Percentiles rank a stretch among this genome's conserved stretches.
Evolutionary conservation across 1,284 basidiomycete genomes (phyloP).

Genomic region (Leccinum solheimii): DNA sequence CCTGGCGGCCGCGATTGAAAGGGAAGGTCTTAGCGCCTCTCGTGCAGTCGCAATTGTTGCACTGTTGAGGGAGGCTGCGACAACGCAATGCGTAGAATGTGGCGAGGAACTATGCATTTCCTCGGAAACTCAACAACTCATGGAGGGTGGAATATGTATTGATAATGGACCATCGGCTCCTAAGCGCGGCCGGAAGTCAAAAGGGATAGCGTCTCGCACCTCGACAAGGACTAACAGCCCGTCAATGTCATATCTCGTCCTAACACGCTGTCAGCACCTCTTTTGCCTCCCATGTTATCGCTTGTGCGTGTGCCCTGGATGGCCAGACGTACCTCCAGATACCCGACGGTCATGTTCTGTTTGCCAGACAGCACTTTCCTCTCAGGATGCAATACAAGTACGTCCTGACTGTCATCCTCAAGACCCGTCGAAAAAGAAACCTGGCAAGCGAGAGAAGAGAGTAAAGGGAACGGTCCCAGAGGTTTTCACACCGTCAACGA

Average conservation of each 20-base stretch:
- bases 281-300: constrained; percentile 87
- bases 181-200: constrained; percentile 65
- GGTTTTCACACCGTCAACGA: constrained; percentile 78
- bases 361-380: constrained; percentile 67
- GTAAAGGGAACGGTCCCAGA: constrained; percentile 56
- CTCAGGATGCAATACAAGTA: constrained; percentile 76
- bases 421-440: constrained; percentile 60
- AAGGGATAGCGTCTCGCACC: constrained; percentile 56
- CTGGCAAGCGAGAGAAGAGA: constrained; percentile 68
- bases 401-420: constrained; percentile 49
- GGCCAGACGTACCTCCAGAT: constrained; percentile 69
- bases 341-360: constrained; percentile 65
- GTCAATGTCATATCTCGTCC: constrained; percentile 54
- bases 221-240: constrained; percentile 73
- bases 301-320: constrained; percentile 70
- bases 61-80: constrained; percentile 81
- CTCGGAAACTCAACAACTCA: constrained; percentile 43
- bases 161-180: constrained; percentile 53
- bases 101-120: constrained; percentile 70
- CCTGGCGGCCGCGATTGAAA: constrained; percentile 69
- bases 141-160: constrained; percentile 44
- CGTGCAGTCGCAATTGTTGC: constrained; percentile 81
- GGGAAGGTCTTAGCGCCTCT: constrained; percentile 76
- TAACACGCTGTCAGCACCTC: constrained; percentile 94
- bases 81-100: constrained; percentile 88